Percentiles rank a stretch among this genome's conserved stretches.
These are phyloP conservation scores for Monosporascus sp. DNA, from an alignment of 2,329 filamentous ascomycete genomes.

Conservation along the genomic window DNA sequence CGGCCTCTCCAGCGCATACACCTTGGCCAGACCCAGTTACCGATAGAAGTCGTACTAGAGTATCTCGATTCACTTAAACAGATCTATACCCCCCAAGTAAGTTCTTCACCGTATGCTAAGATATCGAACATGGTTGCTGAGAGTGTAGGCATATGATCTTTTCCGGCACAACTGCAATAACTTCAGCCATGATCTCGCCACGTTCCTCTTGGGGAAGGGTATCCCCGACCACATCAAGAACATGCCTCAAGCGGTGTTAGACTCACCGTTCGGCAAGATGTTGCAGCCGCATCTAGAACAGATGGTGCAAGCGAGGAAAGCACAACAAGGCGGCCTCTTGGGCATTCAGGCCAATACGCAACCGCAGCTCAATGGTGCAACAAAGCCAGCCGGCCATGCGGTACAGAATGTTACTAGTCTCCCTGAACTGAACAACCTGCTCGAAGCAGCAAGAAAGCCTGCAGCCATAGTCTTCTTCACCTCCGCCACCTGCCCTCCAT, in stretches of 20 bases:
- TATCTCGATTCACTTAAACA: slow-evolving; percentile 79
- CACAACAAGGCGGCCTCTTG: slow-evolving; percentile 45
- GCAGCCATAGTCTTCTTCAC: slow-evolving; percentile 90
- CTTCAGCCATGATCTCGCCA: slow-evolving; percentile 87
- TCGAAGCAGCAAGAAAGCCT: slow-evolving; percentile 55
- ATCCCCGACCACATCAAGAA: slow-evolving; percentile 84
- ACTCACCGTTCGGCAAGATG: slow-evolving; percentile 85
- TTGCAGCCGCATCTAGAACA: slow-evolving; percentile 64
- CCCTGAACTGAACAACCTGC: slow-evolving; percentile 53
- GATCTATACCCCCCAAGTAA: slow-evolving; percentile 74
- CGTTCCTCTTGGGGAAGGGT: slow-evolving; percentile 80
- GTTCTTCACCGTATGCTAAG: slow-evolving; percentile 1
- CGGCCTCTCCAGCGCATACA: slow-evolving; percentile 69
- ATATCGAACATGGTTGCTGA: slow-evolving; percentile 1
- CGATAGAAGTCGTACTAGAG: slow-evolving; percentile 75
- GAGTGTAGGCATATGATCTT: slow-evolving; percentile 72
- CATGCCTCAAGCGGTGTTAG: slow-evolving; percentile 78
- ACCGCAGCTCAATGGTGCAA: slow-evolving; percentile 16
- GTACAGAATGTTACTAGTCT: slow-evolving; percentile 59
- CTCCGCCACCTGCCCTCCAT: slow-evolving; percentile 78
- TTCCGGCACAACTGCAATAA: slow-evolving; percentile 96
- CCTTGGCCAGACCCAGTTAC: slow-evolving; percentile 72
- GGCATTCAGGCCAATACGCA: slow-evolving; percentile 38
- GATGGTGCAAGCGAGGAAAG: slow-evolving; percentile 43
- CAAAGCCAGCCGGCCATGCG: slow-evolving; percentile 16